Percentiles rank a stretch among this genome's conserved stretches.
These are phyloP conservation scores for Gentiana dahurica DNA, from an alignment of 257 asterid genomes.

Conservation along the genomic window DNA sequence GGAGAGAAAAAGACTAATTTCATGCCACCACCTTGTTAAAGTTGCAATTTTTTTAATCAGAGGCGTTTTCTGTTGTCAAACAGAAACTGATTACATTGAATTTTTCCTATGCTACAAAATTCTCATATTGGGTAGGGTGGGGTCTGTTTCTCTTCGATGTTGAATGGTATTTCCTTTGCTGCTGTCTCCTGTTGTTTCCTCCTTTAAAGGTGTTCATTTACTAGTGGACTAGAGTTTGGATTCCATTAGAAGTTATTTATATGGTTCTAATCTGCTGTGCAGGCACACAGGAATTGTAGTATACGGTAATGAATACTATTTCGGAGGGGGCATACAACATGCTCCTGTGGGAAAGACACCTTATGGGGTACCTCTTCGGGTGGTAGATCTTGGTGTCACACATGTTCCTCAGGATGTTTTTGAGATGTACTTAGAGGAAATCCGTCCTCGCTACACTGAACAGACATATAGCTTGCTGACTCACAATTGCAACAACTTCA, in stretches of 20 bases:
- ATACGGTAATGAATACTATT: constrained; percentile 79
- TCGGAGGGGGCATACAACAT: constrained; percentile 80
- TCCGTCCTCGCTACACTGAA: constrained; percentile 78
- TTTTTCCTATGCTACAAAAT: too few species aligned
- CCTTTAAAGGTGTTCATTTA: too few species aligned
- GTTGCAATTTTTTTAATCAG: too few species aligned
- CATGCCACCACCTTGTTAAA: too few species aligned
- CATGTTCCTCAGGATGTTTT: constrained; percentile 88
- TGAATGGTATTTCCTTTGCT: too few species aligned
- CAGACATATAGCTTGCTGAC: constrained; percentile 69
- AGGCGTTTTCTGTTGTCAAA: too few species aligned
- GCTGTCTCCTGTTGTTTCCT: too few species aligned
- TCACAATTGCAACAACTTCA: constrained; percentile 93
- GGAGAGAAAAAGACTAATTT: too few species aligned
- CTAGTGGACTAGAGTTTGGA: too few species aligned
- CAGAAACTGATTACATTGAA: too few species aligned
- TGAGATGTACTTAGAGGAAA: constrained; percentile 70
- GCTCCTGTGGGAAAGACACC: constrained; percentile 71
- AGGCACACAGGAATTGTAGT: constrained; percentile 98
- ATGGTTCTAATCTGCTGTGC: constrained; percentile 2
- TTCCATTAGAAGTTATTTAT: background rate
- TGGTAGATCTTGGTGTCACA: constrained; percentile 73
- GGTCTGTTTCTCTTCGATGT: too few species aligned
- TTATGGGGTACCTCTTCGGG: constrained; percentile 72
- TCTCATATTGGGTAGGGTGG: too few species aligned